A percentile compares a stretch with the other conserved stretches of the same genome.
These are phyloP conservation scores for Streptanthus diversifolius DNA, from an alignment of 345 rosid genomes.

Conservation along the genomic window DNA sequence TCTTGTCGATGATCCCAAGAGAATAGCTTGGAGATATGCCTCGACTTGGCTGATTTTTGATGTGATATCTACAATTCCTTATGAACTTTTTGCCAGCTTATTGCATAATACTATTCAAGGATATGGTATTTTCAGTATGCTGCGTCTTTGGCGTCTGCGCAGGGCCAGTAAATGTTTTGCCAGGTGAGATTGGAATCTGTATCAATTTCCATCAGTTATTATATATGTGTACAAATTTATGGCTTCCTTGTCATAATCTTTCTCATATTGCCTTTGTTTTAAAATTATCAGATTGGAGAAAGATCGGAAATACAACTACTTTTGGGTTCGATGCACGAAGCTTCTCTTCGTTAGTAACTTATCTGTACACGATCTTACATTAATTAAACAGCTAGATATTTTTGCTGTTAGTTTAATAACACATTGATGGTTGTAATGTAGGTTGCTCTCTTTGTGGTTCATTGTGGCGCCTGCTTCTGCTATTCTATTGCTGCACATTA, in stretches of 20 bases:
- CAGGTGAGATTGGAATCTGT: conserved; percentile 29
- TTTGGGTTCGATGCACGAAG: conserved; percentile 63
- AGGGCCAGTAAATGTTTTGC: conserved; percentile 69
- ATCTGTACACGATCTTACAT: not conserved
- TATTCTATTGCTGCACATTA: conserved; percentile 54
- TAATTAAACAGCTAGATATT: not conserved
- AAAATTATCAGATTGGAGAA: conserved; percentile 61
- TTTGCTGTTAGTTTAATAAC: not conserved
- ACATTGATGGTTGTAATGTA: conserved; percentile 27
- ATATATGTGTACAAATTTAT: no score
- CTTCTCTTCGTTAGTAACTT: conserved; percentile 65
- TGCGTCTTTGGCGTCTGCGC: conserved; percentile 92
- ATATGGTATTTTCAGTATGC: conserved; percentile 68
- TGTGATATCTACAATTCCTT: conserved; percentile 63
- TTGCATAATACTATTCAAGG: conserved; percentile 47
- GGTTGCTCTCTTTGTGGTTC: conserved; percentile 77
- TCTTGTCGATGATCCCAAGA: conserved; percentile 50
- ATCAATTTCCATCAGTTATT: not conserved
- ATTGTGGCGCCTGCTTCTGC: conserved; percentile 69
- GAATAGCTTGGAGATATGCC: conserved; percentile 49
- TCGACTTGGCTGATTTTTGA: conserved; percentile 60
- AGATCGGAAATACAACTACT: conserved; percentile 65
- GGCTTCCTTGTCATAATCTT: not conserved
- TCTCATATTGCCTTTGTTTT: not conserved
- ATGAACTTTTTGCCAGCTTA: conserved; percentile 40